Evolutionary conservation across 2,329 filamentous ascomycete species (phyloP).

Genomic region (Xylariaceae sp.): DNA sequence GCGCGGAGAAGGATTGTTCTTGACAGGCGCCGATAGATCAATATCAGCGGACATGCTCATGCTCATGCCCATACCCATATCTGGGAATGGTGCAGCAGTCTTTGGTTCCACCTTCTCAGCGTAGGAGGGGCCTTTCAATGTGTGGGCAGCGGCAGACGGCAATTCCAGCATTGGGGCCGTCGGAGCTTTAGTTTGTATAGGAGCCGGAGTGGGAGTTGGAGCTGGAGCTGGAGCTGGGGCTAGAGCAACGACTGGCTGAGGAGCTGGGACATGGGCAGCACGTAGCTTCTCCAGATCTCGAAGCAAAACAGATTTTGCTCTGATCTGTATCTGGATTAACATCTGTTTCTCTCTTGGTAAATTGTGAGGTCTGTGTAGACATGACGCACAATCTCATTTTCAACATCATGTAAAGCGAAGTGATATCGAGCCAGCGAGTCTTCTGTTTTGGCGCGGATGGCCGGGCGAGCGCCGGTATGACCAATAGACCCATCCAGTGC

Average conservation of each 20-base stretch:
- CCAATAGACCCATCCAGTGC: slow-evolving; percentile 45
- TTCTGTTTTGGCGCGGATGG: slow-evolving; percentile 42
- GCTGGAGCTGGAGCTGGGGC: slow-evolving; percentile 20
- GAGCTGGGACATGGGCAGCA: slow-evolving; percentile 27
- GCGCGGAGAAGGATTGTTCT: slow-evolving; percentile 27
- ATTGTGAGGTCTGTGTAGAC: not conserved
- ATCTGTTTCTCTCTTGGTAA: not conserved
- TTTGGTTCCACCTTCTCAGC: slow-evolving; percentile 37
- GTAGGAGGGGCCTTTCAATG: slow-evolving; percentile 28
- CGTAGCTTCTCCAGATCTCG: slow-evolving; percentile 50
- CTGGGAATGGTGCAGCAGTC: slow-evolving; percentile 53
- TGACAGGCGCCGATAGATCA: slow-evolving; percentile 26
- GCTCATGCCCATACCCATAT: slow-evolving; percentile 49
- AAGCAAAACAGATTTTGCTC: slow-evolving; percentile 54
- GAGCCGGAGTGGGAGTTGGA: slow-evolving; percentile 17
- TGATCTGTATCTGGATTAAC: slow-evolving; percentile 34
- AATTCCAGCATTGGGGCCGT: slow-evolving; percentile 35
- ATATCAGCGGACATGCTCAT: slow-evolving; percentile 30
- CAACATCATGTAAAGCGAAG: slow-evolving; percentile 53
- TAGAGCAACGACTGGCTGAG: slow-evolving; percentile 11
- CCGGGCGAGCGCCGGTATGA: slow-evolving; percentile 30
- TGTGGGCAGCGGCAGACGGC: slow-evolving; percentile 33
- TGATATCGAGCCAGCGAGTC: slow-evolving; percentile 51
- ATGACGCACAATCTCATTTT: slow-evolving; percentile 51
- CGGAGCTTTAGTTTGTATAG: slow-evolving; percentile 19